These are phyloP conservation scores for Globisporangium recalcitrans DNA, from an alignment of 352 stramenopile genomes.

Conservation along the genomic window DNA sequence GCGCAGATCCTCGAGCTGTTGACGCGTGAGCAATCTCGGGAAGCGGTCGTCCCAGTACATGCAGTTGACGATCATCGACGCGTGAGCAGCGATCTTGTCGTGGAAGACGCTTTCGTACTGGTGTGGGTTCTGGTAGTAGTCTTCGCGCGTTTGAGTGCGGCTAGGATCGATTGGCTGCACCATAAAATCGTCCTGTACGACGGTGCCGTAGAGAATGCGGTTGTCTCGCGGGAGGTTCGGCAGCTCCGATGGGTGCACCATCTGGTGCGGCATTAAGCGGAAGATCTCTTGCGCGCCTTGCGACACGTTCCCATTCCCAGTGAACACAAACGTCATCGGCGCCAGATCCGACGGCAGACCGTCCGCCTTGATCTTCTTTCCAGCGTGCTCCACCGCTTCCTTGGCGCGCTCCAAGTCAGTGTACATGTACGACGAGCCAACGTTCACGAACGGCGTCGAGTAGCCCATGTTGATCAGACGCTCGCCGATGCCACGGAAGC, in stretches of 20 bases:
- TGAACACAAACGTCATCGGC: constrained; percentile 92
- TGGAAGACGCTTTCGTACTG: constrained; percentile 91
- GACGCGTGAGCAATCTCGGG: constrained; percentile 89
- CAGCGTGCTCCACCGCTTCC: constrained; percentile 74
- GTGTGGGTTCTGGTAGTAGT: constrained; percentile 91
- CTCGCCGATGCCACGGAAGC: constrained; percentile 91
- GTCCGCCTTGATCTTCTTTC: constrained; percentile 72
- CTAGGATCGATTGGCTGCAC: constrained; percentile 41
- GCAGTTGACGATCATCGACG: constrained; percentile 93
- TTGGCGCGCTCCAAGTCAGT: constrained; percentile 86
- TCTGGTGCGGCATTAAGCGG: constrained; percentile 91
- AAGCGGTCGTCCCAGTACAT: constrained; percentile 96
- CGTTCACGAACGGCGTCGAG: constrained; percentile 93
- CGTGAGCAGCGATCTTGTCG: constrained; percentile 84
- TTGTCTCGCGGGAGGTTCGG: constrained; percentile 58
- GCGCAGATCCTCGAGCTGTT: constrained; percentile 81
- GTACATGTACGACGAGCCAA: constrained; percentile 93
- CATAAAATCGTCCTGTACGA: constrained; percentile 75
- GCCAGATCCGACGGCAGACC: constrained; percentile 73
- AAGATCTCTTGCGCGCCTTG: constrained; percentile 94
- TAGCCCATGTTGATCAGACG: constrained; percentile 90
- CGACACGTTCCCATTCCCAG: constrained; percentile 92
- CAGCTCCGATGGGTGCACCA: constrained; percentile 87
- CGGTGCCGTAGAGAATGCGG: constrained; percentile 68
- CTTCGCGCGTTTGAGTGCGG: constrained; percentile 30